A percentile compares a stretch with the other conserved stretches of the same genome.
Evolutionary conservation across 768 basidiomycete genomes (phyloP).

Genomic region (Serpula lacrymans): DNA sequence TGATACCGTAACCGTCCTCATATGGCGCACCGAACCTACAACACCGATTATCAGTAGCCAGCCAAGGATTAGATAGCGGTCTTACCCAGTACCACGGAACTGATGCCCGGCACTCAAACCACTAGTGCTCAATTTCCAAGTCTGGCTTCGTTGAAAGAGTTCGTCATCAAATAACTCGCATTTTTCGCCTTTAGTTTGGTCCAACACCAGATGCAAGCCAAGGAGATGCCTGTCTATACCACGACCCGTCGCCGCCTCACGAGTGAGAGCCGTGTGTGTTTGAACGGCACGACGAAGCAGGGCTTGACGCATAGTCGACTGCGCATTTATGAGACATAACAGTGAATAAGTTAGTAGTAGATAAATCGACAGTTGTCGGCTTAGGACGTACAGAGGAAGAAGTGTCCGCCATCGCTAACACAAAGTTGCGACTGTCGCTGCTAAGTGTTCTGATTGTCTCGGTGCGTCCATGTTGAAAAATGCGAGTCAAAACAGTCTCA

Average conservation of each 20-base stretch:
- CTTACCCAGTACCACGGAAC: slow-evolving; percentile 85
- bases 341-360: neutral
- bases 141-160: slow-evolving; percentile 67
- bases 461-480: slow-evolving; percentile 84
- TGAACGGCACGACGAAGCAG: slow-evolving; percentile 67
- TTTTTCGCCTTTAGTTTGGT: slow-evolving; percentile 8
- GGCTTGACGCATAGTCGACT: slow-evolving; percentile 21
- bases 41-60: slow-evolving; percentile 7
- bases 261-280: slow-evolving; percentile 68
- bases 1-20: slow-evolving; percentile 90
- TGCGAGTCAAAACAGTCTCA: slow-evolving; percentile 86
- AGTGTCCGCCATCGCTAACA: slow-evolving; percentile 68
- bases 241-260: slow-evolving; percentile 73
- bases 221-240: slow-evolving; percentile 93
- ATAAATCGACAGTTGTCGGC: too few relatives aligned
- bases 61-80: slow-evolving; percentile 7
- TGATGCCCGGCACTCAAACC: slow-evolving; percentile 81
- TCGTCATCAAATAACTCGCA: slow-evolving; percentile 68
- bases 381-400: slow-evolving; percentile 40
- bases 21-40: slow-evolving; percentile 74
- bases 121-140: slow-evolving; percentile 90
- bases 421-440: slow-evolving; percentile 70
- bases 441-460: slow-evolving; percentile 83
- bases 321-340: neutral
- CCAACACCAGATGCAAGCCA: slow-evolving; percentile 68